Base-by-base conservation (phyloP, 805 yeast genomes). In the Kregervanrija delftensis region DNA sequence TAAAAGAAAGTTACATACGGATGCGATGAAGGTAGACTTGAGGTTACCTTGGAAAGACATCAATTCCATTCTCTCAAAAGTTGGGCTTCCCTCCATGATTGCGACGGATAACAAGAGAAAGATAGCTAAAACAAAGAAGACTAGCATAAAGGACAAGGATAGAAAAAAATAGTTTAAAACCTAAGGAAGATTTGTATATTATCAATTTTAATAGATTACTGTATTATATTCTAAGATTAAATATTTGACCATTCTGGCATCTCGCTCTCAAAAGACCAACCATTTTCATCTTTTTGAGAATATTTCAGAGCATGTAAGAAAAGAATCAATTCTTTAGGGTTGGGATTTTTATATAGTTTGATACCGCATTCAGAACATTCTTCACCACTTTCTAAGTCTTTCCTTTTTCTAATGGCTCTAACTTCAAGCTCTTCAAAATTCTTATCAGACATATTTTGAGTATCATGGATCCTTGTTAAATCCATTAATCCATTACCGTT, bases 221-320 rank as follows among this genome's bases (percentile, higher is more conserved):
- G 28, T 22, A 22, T 22, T 22, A 22, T 22, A 22, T 22, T 5
- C 6, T 6, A 17, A 14, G 11, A 15, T 48, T 37, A 55, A n/a
- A 64, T 55, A n/a, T 55, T 31, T 10, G 68, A 59, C 85, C 86
- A 79, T 0, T 39, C 32, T 0, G 86, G 86, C 14, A 58, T 43
- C 1, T 53, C 56, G 0, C 81, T 71, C 44, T 69, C 61, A 49
- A 68, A 79, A 8, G 53, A 50, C 59, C 73, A 62, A 0, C 49
- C 48, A 2, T 53, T 48, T 2, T 47, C 49, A 3, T 49, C 56
- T 3, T 52, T 48, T 15, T 64, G 62, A 17, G 55, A 55, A 48
- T 76, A 73, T 33, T 59, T 58, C 35, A 52, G 61, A 2, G 82
- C 75, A 60, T 77, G 82, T 43, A 77, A 60, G 66, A 70, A 76